Percentiles rank a stretch among this genome's conserved stretches.
Evolutionary conservation across 768 basidiomycete genomes (phyloP).

Genomic region (Sutorius australiensis): DNA sequence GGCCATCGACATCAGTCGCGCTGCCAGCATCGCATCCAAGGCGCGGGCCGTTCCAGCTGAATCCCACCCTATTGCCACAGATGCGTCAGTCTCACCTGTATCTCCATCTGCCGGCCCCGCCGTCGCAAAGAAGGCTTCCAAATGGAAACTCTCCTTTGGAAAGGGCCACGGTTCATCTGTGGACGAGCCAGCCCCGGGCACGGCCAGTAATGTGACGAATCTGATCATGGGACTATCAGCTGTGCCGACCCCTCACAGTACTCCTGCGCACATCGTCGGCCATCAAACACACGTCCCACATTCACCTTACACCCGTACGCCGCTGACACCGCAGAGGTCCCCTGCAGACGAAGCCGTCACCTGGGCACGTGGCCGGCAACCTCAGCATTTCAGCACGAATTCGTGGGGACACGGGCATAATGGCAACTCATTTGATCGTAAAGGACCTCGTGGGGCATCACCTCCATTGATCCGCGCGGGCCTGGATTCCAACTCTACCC

Average conservation of each 20-base stretch:
- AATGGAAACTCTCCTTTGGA: conserved; percentile 47
- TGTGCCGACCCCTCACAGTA: conserved; percentile 7
- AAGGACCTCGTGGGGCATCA: conserved; percentile 46
- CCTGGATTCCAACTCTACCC: conserved; percentile 53
- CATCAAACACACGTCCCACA: conserved; percentile 13
- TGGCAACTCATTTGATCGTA: conserved; percentile 28
- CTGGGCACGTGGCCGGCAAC: conserved; percentile 50
- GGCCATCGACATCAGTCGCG: conserved; percentile 23
- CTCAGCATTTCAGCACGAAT: conserved; percentile 18
- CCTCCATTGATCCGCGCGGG: conserved; percentile 57
- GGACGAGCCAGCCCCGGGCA: conserved; percentile 46
- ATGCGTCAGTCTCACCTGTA: conserved; percentile 22
- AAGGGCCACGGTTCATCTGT: conserved; percentile 48
- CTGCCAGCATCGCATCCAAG: conserved; percentile 29
- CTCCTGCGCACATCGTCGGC: neutral
- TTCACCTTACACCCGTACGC: conserved; percentile 27
- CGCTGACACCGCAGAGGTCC: conserved; percentile 32
- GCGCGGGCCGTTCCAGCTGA: conserved; percentile 38
- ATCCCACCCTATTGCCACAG: conserved; percentile 8
- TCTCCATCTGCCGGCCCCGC: conserved; percentile 35
- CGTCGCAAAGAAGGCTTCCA: conserved; percentile 72
- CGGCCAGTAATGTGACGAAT: conserved; percentile 73
- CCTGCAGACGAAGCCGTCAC: conserved; percentile 42
- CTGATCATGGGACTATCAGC: conserved; percentile 59
- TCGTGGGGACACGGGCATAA: conserved; percentile 15